Conservation (phyloP, 306 rosid genomes). For the Argentina anserina region DNA sequence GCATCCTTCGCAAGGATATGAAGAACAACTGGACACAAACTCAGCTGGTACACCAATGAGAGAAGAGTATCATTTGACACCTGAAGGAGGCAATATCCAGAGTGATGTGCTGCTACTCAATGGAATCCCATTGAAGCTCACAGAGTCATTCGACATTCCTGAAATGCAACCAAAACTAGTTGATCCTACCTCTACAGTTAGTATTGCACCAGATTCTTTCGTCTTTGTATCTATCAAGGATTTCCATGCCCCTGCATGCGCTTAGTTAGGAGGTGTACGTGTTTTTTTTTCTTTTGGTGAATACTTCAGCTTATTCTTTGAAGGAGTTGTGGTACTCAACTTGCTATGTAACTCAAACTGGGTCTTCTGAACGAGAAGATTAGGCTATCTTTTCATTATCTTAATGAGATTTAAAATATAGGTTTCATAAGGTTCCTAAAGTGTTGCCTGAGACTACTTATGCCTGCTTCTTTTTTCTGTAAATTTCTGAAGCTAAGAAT, state of each 20-base stretch:
- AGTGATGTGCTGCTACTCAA: conserved; percentile 46
- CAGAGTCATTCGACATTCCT: conserved; percentile 37
- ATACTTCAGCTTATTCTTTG: not conserved
- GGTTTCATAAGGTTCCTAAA: not conserved
- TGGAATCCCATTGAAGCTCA: conserved; percentile 44
- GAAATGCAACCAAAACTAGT: conserved; percentile 38
- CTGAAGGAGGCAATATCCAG: conserved; percentile 49
- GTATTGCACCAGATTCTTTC: conserved; percentile 36
- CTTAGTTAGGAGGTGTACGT: conserved; percentile 22
- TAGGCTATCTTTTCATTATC: not conserved
- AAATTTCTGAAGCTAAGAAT: conserved; percentile 1
- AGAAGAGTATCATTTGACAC: conserved; percentile 65
- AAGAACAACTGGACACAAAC: not conserved
- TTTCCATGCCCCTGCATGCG: conserved; percentile 50
- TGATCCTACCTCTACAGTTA: conserved; percentile 32
- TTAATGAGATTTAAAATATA: not conserved
- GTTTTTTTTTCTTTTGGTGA: too few relatives aligned
- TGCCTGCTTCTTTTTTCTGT: not conserved
- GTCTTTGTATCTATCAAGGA: conserved; percentile 38
- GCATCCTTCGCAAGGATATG: not conserved
- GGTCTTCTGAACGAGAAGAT: not conserved
- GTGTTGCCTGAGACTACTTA: not conserved
- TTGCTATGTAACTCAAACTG: not conserved
- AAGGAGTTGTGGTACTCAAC: not conserved
- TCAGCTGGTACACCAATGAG: conserved; percentile 5